Evolutionary conservation across 2,329 filamentous ascomycete genomes (phyloP).

Genomic region (Claviceps citrina): DNA sequence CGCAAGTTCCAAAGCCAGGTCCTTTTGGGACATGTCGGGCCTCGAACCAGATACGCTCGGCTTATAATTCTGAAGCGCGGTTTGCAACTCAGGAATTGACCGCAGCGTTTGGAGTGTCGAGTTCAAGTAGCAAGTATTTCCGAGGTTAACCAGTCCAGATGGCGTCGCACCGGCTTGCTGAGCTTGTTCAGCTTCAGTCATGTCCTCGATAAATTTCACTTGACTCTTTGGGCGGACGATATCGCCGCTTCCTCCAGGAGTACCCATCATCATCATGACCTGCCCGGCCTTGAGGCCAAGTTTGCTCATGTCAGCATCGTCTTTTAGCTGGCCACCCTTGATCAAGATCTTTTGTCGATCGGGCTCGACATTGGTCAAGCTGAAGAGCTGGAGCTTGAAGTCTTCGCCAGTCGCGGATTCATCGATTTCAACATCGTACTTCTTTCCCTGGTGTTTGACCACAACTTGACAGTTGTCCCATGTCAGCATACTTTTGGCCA

Average conservation of each 20-base stretch:
- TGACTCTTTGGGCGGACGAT: conserved; percentile 62
- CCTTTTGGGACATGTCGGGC: conserved; percentile 36
- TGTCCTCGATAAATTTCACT: conserved; percentile 87
- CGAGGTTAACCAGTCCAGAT: conserved; percentile 76
- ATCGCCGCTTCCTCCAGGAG: conserved; percentile 48
- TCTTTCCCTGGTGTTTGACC: conserved; percentile 91
- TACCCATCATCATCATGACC: conserved; percentile 92
- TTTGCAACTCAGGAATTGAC: conserved; percentile 78
- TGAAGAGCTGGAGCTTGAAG: conserved; percentile 92
- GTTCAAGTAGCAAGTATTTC: conserved; percentile 98
- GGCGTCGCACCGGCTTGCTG: conserved; percentile 71
- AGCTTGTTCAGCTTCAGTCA: conserved; percentile 87
- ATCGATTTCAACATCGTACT: conserved; percentile 87
- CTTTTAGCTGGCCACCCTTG: conserved; percentile 87
- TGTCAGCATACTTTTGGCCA: conserved; percentile 9
- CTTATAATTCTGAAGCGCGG: conserved; percentile 50
- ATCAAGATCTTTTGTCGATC: conserved; percentile 91
- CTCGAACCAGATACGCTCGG: conserved; percentile 21
- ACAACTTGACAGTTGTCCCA: conserved; percentile 41
- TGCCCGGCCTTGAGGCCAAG: conserved; percentile 77
- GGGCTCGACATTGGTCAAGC: conserved; percentile 87
- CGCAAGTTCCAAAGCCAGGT: conserved; percentile 63
- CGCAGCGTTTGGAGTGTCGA: conserved; percentile 86
- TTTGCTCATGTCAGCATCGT: conserved; percentile 76
- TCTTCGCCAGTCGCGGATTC: conserved; percentile 70